Base-by-base conservation (phyloP, 306 rosid species). In the Cucurbita argyrosperma region DNA sequence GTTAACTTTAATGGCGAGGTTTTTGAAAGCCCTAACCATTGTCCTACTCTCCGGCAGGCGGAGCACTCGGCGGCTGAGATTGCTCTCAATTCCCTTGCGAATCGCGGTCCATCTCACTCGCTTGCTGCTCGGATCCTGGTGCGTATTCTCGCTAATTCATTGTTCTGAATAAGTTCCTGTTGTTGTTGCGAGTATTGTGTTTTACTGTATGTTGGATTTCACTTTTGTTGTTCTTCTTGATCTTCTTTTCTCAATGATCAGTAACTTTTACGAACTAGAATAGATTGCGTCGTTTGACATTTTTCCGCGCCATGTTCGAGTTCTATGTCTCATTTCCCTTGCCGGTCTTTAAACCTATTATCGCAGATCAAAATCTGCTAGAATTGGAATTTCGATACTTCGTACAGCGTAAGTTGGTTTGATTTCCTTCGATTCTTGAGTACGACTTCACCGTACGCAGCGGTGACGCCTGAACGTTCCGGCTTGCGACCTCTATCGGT, bases 51-150 rank as follows among this genome's bases (percentile, higher is more conserved):
- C 77, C 96, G 98, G 12, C 98, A 90, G 79, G 98, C 98, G 1
- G 98, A 94, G 76, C 98, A 94, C 92, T 90, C 97, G 56, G 98
- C 97, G 45, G 98, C 98, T 19, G 98, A 94, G 80, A 95, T 94
- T n/a, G 98, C 98, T 1, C 97, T 94, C 67, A 89, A 81, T 80
- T 88, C 92, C 18, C 96, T 94, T 83, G 87, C 98, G 35, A 79
- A 85, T 79, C 93, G 97, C 11, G 97, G 92, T 0, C 98, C 98
- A 15, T 90, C 98, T 37, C 93, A 88, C 87, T 94, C 92, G 43
- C 96, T 94, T 51, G 96, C 96, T 63, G 98, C 98, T 8, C 82
- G 90, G 78, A 89, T 94, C 54, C 87, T 94, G 83, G 98, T 94
- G 47, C 82, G 96, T 79, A 58, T 54, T 42, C 3, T 6, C 21